Evolutionary conservation across 2,329 filamentous ascomycete genomes (phyloP).

Genomic region (Ophiostoma ips): DNA sequence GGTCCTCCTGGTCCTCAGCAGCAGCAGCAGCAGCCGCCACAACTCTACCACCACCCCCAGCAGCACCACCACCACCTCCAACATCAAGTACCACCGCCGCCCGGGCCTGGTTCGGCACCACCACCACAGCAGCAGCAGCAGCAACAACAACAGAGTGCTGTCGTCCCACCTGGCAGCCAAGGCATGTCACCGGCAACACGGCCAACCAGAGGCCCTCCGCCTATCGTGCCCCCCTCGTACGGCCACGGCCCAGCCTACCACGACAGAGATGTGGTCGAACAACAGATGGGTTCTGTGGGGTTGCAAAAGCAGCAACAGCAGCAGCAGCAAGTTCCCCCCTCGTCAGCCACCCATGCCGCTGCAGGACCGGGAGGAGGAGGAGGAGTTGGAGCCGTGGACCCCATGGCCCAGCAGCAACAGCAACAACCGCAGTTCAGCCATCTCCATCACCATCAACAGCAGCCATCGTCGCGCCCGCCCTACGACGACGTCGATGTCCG

Average conservation of each 20-base stretch:
- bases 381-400: too few relatives aligned
- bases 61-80: neutral
- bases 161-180: constrained; percentile 21
- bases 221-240: constrained; percentile 5
- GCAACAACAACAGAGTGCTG: constrained; percentile 19
- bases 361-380: neutral
- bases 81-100: neutral
- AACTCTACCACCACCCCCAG: constrained; percentile 1
- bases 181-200: constrained; percentile 33
- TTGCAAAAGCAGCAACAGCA: neutral
- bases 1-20: constrained; percentile 1
- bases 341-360: neutral
- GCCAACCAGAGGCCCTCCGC: constrained; percentile 4
- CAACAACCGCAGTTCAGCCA: neutral
- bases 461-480: constrained; percentile 8
- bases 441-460: neutral
- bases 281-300: too few relatives aligned
- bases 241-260: constrained; percentile 7
- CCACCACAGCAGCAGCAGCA: constrained; percentile 9
- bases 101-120: neutral
- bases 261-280: constrained; percentile 7
- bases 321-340: neutral
- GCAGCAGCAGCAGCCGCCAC: constrained; percentile 1
- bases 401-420: constrained; percentile 2
- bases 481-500: constrained; percentile 16